Conservation (phyloP, 768 basidiomycete genomes). For the Boletus eberwhitei region DNA sequence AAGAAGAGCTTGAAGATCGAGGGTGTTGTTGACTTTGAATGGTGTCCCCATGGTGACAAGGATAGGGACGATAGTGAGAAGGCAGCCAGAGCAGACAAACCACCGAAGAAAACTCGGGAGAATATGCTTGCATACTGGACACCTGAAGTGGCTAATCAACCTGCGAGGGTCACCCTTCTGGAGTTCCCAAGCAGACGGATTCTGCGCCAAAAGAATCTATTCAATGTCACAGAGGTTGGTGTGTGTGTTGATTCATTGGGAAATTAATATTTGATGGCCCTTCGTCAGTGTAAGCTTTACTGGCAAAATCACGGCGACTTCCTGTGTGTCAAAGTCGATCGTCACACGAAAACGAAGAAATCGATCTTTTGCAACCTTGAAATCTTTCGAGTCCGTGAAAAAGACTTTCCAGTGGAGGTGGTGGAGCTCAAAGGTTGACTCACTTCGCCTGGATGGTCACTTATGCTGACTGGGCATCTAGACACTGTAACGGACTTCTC, state of each 20-base stretch:
- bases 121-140: slow-evolving; percentile 98
- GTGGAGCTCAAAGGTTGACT: slow-evolving; percentile 88
- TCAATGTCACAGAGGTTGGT: slow-evolving; percentile 94
- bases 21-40: slow-evolving; percentile 96
- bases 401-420: slow-evolving; percentile 96
- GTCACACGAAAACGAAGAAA: slow-evolving; percentile 98
- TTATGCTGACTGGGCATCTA: slow-evolving; percentile 30
- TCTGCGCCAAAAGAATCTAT: slow-evolving; percentile 92
- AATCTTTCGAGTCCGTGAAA: slow-evolving; percentile 95
- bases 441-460: background rate
- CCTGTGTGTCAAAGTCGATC: slow-evolving; percentile 98
- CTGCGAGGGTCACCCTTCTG: slow-evolving; percentile 92
- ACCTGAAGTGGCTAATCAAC: slow-evolving; percentile 94
- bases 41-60: slow-evolving; percentile 91
- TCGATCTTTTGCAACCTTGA: slow-evolving; percentile 98
- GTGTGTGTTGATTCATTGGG: slow-evolving; percentile 25
- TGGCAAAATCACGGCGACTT: slow-evolving; percentile 99
- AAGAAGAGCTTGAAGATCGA: slow-evolving; percentile 98
- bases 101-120: slow-evolving; percentile 66
- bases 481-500: slow-evolving; percentile 95
- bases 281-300: slow-evolving; percentile 83
- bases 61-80: slow-evolving; percentile 71
- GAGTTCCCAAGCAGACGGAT: slow-evolving; percentile 81
- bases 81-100: slow-evolving; percentile 39
- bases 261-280: background rate